These are phyloP conservation scores for Exsudoporus frostii DNA, from an alignment of 768 basidiomycete species.

Conservation along the genomic window DNA sequence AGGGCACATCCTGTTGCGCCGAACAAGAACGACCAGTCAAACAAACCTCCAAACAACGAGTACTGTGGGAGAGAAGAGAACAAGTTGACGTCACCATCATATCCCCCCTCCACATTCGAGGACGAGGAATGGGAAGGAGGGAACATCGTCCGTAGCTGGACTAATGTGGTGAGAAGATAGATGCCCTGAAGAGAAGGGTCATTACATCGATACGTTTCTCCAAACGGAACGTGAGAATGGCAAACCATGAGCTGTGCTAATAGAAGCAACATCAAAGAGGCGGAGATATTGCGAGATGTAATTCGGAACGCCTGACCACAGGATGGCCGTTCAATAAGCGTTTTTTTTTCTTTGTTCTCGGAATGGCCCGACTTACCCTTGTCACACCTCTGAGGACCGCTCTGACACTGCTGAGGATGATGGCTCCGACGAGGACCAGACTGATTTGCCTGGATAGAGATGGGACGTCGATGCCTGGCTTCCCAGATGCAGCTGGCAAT, in stretches of 20 bases:
- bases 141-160: slow-evolving; percentile 79
- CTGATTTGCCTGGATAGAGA: slow-evolving; percentile 56
- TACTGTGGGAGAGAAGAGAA: slow-evolving; percentile 73
- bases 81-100: slow-evolving; percentile 41
- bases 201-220: background rate
- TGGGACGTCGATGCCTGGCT: slow-evolving; percentile 33
- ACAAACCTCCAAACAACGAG: slow-evolving; percentile 68
- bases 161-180: slow-evolving; percentile 78
- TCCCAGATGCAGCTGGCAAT: slow-evolving; percentile 32
- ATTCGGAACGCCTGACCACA: slow-evolving; percentile 53
- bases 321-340: background rate
- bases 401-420: slow-evolving; percentile 71
- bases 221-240: slow-evolving; percentile 9
- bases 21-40: slow-evolving; percentile 69
- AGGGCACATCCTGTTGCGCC: slow-evolving; percentile 48
- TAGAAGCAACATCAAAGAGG: slow-evolving; percentile 71
- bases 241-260: slow-evolving; percentile 81
- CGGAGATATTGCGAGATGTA: slow-evolving; percentile 66
- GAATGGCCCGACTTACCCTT: slow-evolving; percentile 37
- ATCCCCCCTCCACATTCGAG: slow-evolving; percentile 8
- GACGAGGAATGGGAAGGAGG: slow-evolving; percentile 45
- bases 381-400: slow-evolving; percentile 68
- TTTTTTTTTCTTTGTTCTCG: background rate
- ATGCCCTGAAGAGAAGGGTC: slow-evolving; percentile 51
- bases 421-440: slow-evolving; percentile 68